These are phyloP conservation scores for Cucumis hystrix DNA, from an alignment of 306 rosid genomes.

Conservation along the genomic window DNA sequence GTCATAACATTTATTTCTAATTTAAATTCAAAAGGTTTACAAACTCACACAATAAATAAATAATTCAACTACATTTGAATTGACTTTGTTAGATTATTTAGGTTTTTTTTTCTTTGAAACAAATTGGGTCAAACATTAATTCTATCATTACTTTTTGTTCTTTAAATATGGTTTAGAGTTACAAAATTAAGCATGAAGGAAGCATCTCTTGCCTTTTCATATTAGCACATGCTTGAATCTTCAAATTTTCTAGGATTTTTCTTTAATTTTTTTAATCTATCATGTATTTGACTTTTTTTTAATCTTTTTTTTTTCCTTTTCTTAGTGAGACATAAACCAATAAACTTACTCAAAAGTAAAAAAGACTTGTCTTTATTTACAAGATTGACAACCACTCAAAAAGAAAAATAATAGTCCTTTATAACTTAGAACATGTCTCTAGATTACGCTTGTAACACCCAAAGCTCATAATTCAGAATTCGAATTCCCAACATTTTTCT, in stretches of 20 bases:
- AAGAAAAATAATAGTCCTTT: too few relatives aligned
- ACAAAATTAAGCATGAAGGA: neutral
- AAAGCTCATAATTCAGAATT: too few relatives aligned
- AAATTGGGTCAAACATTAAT: neutral
- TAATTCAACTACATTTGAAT: neutral
- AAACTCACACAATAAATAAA: neutral
- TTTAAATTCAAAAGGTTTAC: neutral
- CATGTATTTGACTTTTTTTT: neutral
- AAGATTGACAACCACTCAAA: too few relatives aligned
- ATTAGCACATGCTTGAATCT: neutral
- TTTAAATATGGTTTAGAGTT: neutral
- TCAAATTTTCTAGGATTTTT: neutral
- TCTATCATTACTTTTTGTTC: neutral
- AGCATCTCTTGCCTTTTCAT: neutral
- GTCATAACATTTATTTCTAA: neutral
- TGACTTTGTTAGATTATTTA: neutral
- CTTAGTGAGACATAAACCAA: too few relatives aligned
- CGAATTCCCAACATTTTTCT: too few relatives aligned
- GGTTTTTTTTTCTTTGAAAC: neutral
- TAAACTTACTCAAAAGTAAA: too few relatives aligned
- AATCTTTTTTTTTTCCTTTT: too few relatives aligned
- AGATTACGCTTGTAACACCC: too few relatives aligned
- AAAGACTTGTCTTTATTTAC: too few relatives aligned
- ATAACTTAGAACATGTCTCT: too few relatives aligned
- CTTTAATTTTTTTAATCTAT: neutral